These are phyloP conservation scores for Eruca vesicaria DNA, from an alignment of 441 rosid species.

Conservation along the genomic window DNA sequence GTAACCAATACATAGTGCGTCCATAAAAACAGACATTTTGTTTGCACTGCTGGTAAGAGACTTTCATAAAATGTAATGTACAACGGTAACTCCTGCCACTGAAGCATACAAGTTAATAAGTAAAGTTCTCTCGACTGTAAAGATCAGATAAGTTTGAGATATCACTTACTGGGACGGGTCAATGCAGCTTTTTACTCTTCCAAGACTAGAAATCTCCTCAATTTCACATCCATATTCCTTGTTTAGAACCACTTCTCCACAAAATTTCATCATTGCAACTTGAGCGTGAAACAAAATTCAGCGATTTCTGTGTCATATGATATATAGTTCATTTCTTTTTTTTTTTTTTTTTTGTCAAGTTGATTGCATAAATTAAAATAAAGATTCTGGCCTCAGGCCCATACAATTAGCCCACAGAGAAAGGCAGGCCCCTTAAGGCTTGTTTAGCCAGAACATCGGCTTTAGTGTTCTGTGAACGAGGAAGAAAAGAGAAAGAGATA, in stretches of 20 bases:
- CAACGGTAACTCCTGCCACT: conserved; percentile 65
- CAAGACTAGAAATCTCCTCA: conserved; percentile 57
- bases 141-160: background rate
- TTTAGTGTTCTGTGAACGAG: too few relatives aligned
- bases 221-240: conserved; percentile 90
- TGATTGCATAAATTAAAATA: too few relatives aligned
- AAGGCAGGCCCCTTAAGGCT: too few relatives aligned
- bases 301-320: conserved; percentile 77
- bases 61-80: conserved; percentile 57
- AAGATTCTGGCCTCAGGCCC: too few relatives aligned
- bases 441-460: too few relatives aligned
- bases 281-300: conserved; percentile 76
- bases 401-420: too few relatives aligned
- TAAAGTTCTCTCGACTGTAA: background rate
- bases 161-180: conserved; percentile 60
- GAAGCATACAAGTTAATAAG: background rate
- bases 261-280: conserved; percentile 79
- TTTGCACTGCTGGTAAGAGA: conserved; percentile 69
- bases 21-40: conserved; percentile 67
- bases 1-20: conserved; percentile 65
- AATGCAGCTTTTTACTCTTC: conserved; percentile 75
- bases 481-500: too few relatives aligned
- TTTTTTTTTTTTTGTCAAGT: too few relatives aligned
- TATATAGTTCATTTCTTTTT: conserved; percentile 68
- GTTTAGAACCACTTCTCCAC: conserved; percentile 78